Conservation (phyloP, 2,329 filamentous ascomycete genomes). For the Xylaria sp. region DNA sequence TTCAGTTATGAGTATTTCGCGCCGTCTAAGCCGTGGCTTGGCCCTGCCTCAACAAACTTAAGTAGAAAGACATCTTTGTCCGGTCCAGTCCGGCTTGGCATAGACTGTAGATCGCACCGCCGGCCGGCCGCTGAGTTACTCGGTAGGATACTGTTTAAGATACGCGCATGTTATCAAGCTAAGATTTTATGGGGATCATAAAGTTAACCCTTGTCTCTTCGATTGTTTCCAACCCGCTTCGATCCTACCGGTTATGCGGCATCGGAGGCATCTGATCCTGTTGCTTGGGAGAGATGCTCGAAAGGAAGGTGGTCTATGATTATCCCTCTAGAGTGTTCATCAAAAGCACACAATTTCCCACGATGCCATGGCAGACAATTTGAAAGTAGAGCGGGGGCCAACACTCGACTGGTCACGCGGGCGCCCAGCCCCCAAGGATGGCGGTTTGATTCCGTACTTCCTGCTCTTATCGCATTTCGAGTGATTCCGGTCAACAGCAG, state of each 20-base stretch:
- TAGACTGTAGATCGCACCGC: neutral
- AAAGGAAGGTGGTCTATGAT: conserved; percentile 7
- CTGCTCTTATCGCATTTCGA: neutral
- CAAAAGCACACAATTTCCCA: neutral
- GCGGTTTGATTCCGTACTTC: conserved; percentile 21
- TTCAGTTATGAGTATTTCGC: too few relatives aligned
- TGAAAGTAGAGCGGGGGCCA: neutral
- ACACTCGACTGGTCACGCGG: neutral
- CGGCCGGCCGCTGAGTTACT: neutral
- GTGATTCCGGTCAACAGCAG: neutral
- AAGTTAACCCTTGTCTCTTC: neutral
- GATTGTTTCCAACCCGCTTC: too few relatives aligned
- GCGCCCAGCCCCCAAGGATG: neutral
- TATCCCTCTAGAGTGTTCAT: neutral
- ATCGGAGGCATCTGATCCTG: neutral
- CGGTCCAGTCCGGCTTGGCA: neutral
- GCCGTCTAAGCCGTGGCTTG: too few relatives aligned
- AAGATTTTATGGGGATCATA: neutral
- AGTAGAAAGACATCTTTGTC: neutral
- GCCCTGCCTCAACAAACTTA: too few relatives aligned
- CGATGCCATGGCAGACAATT: neutral
- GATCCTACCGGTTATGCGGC: neutral
- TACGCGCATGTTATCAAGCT: neutral
- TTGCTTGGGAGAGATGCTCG: neutral
- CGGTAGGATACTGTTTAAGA: neutral